Evolutionary conservation across 768 basidiomycete genomes (phyloP).

Genomic region (Calvatia gigantea): DNA sequence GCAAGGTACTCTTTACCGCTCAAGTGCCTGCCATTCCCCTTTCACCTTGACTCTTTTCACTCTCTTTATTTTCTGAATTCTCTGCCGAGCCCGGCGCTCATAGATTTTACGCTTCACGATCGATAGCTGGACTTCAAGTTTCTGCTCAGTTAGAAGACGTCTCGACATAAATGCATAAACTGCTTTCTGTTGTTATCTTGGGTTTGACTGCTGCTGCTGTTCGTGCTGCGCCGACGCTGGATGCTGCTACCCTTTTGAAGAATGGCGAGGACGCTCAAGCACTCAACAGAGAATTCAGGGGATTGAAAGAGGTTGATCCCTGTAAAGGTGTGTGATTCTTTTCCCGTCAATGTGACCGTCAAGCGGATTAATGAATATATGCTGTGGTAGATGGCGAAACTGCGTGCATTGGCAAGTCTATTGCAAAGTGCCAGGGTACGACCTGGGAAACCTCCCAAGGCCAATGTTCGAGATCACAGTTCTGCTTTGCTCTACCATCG

Average conservation of each 20-base stretch:
- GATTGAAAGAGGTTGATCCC: conserved; percentile 34
- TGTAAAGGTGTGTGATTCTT: conserved; percentile 38
- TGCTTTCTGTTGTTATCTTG: conserved; percentile 18
- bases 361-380: conserved; percentile 1
- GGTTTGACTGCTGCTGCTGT: conserved; percentile 19
- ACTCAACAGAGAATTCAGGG: conserved; percentile 44
- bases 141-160: neutral
- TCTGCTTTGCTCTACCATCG: conserved; percentile 53
- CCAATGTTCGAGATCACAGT: conserved; percentile 30
- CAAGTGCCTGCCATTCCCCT: neutral
- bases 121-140: conserved; percentile 11
- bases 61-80: conserved; percentile 14
- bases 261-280: conserved; percentile 50
- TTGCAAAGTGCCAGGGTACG: conserved; percentile 38
- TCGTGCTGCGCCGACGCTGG: conserved; percentile 34
- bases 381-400: conserved; percentile 41
- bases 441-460: conserved; percentile 34
- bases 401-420: conserved; percentile 39
- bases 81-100: conserved; percentile 33
- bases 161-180: neutral
- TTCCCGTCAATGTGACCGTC: neutral
- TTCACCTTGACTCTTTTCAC: conserved; percentile 8
- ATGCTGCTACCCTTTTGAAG: conserved; percentile 37
- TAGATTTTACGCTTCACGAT: neutral
- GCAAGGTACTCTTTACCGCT: neutral